Evolutionary conservation across 768 basidiomycete genomes (phyloP), one percentile per base, ranked within the genome.

Genomic region (Trametes meyenii): DNA sequence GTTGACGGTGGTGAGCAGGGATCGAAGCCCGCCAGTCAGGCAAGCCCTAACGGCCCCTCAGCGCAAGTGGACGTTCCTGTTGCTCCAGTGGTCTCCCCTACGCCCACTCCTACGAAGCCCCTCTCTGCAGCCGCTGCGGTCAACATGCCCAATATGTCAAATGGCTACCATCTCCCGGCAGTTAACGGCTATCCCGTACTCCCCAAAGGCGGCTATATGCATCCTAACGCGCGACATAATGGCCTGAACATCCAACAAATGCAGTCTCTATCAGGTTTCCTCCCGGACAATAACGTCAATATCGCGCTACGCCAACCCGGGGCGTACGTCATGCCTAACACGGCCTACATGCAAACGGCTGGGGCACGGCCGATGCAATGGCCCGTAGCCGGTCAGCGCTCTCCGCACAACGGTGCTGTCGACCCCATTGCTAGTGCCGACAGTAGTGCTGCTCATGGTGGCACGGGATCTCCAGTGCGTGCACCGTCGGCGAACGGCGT

Each of bases 401-500:
- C 58, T 33, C 57, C 61, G 19, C 61, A 61, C 61, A 50, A 65
- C 70, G 39, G 55, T 73, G 71, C 58, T 67, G 70, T 50, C 51
- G 69, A 73, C 33, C 60, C 64, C 74, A 75, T 78, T 24, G 51
- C 2, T 19, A 67, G 70, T 56, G n/a, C 61, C 46, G 36, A 66
- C 73, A 54, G 72, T 68, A 35, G 71, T 69, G 29, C 72, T 74
- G 5, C 81, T 74, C 63, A 50, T 63, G 66, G 69, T 16, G 76
- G 81, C 60, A 66, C 39, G 73, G 70, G 54, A 17, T 75, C 79
- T 2, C 80, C 79, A 23, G 66, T 67, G 17, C 80, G 85, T 23
- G 79, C 81, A 12, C 82, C 85, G 2, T 87, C 86, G 0, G 79
- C 82, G 19, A 85, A 84, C 66, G 85, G 86, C 5, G 78, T 77